Percentiles rank a stretch among this genome's conserved stretches.
These are phyloP conservation scores for Globisporangium abappressorium DNA, from an alignment of 352 stramenopile species.

Conservation along the genomic window DNA sequence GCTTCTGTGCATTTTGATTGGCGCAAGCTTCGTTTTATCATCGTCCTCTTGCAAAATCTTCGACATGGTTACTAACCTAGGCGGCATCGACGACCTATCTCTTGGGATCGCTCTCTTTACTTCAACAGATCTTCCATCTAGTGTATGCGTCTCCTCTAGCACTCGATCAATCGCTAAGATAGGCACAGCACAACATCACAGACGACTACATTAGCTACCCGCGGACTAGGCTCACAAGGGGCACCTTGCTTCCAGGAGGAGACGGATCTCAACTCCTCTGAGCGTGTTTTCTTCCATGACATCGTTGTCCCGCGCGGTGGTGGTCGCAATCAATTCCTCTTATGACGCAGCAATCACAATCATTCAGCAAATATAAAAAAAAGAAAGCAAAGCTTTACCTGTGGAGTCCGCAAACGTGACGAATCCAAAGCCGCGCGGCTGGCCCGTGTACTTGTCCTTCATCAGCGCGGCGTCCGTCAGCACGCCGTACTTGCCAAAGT, in stretches of 20 bases:
- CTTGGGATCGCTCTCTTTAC: conserved; percentile 91
- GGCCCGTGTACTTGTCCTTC: conserved; percentile 92
- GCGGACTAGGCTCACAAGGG: conserved; percentile 9
- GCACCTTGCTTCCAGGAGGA: conserved; percentile 4
- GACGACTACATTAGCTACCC: conserved; percentile 28
- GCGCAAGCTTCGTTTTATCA: conserved; percentile 19
- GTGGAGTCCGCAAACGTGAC: conserved; percentile 90
- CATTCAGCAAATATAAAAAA: conserved; percentile 2
- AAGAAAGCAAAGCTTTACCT: conserved; percentile 37
- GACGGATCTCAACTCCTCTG: conserved; percentile 15
- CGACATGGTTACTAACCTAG: conserved; percentile 67
- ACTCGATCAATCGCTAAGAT: conserved; percentile 75
- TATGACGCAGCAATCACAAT: background rate
- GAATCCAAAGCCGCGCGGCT: conserved; percentile 91
- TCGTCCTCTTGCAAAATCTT: conserved; percentile 14
- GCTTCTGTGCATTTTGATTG: conserved; percentile 26
- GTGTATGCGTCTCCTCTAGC: conserved; percentile 82
- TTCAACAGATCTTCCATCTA: conserved; percentile 90
- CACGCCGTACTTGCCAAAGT: conserved; percentile 89
- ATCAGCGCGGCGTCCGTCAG: conserved; percentile 89
- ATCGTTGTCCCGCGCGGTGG: background rate
- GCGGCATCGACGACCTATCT: conserved; percentile 62
- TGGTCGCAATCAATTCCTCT: background rate
- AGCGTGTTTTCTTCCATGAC: background rate
- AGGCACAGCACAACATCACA: conserved; percentile 14